A percentile compares a stretch with the other conserved stretches of the same genome.
phyloP scores from a whole-genome alignment of 1,139 yeast species.

The Candida frijolesensis region DNA sequence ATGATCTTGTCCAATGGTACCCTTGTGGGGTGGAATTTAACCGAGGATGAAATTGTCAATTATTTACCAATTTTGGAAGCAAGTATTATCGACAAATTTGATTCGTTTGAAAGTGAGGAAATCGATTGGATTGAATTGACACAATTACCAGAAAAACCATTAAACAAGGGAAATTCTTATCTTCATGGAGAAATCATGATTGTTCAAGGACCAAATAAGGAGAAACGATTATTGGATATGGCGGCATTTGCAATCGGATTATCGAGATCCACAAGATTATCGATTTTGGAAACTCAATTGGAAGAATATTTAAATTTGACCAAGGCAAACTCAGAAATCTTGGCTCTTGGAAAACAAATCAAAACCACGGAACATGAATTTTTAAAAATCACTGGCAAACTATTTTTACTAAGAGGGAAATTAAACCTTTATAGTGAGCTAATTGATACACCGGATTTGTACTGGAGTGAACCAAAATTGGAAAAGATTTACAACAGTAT shows the following conservation, averaged over 20 bases:
- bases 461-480: constrained; percentile 88
- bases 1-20: constrained; percentile 74
- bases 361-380: constrained; percentile 65
- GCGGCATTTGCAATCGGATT: constrained; percentile 89
- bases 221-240: constrained; percentile 65
- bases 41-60: constrained; percentile 54
- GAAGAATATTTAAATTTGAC: constrained; percentile 69
- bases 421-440: constrained; percentile 85
- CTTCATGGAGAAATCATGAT: constrained; percentile 73
- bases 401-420: constrained; percentile 76
- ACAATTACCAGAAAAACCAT: constrained; percentile 24
- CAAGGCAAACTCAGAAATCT: constrained; percentile 61
- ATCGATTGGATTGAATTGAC: constrained; percentile 74
- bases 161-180: constrained; percentile 36
- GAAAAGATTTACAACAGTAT: constrained; percentile 74
- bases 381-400: constrained; percentile 68
- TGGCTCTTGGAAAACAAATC: constrained; percentile 64
- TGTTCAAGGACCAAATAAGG: constrained; percentile 50
- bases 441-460: constrained; percentile 88
- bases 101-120: constrained; percentile 73
- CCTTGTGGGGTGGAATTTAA: constrained; percentile 79
- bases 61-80: constrained; percentile 47
- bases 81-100: constrained; percentile 42
- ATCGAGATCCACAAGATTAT: constrained; percentile 81
- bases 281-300: constrained; percentile 71